Conservation (phyloP, 1,284 basidiomycete species). For the Rhodofomes roseus region DNA sequence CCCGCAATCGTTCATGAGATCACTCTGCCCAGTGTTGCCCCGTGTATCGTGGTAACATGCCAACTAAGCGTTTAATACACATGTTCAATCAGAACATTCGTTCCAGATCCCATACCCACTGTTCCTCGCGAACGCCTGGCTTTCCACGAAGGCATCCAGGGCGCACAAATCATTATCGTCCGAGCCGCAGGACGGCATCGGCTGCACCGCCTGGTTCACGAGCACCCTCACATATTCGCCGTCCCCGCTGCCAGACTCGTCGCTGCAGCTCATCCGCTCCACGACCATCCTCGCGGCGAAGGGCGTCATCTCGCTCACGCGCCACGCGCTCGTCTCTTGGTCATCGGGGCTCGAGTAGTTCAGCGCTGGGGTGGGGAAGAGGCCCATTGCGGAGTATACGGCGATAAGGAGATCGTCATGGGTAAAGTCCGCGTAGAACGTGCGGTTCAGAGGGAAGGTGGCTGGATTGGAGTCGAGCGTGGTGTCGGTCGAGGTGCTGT, state of each 20-base stretch:
- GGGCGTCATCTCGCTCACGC: conserved; percentile 55
- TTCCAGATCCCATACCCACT: conserved; percentile 67
- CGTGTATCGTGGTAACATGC: no score
- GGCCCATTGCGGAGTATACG: conserved; percentile 70
- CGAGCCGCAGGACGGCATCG: conserved; percentile 56
- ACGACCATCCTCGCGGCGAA: conserved; percentile 63
- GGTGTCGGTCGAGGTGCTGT: conserved; percentile 75
- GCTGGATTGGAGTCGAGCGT: conserved; percentile 63
- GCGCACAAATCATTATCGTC: conserved; percentile 55
- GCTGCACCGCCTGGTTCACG: conserved; percentile 66
- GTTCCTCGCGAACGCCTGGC: conserved; percentile 63
- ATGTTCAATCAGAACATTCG: conserved; percentile 39
- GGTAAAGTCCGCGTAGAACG: conserved; percentile 74
- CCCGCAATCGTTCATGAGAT: no score
- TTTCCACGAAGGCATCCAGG: conserved; percentile 64
- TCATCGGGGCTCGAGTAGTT: conserved; percentile 31
- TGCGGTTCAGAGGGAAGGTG: conserved; percentile 72
- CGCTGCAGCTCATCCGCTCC: conserved; percentile 51
- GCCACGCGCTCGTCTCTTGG: conserved; percentile 50
- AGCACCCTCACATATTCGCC: conserved; percentile 51
- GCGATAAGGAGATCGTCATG: conserved; percentile 82
- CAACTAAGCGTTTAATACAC: not conserved
- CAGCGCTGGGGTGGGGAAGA: conserved; percentile 47
- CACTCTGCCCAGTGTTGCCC: no score
- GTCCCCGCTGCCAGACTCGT: conserved; percentile 16